Evolutionary conservation across 331 rosid species (phyloP).

Genomic region (Telfairia occidentalis): DNA sequence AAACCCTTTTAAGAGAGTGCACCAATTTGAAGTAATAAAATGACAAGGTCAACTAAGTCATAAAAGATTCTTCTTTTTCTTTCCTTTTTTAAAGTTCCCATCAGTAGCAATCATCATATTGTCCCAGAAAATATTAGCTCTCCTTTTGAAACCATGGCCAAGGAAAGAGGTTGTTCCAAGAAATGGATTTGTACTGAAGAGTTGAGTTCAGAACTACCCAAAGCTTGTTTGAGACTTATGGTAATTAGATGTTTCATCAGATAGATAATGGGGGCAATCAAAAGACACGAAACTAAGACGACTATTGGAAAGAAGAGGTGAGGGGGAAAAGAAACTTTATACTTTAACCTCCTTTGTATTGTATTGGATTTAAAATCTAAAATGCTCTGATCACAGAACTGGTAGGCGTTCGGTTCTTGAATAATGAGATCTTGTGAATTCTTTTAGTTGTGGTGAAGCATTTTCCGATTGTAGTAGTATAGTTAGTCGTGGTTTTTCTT

Average conservation of each 20-base stretch:
- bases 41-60: not conserved
- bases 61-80: conserved; percentile 7
- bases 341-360: not conserved
- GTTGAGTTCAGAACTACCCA: not conserved
- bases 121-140: not conserved
- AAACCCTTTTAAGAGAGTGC: not conserved
- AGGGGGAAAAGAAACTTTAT: not conserved
- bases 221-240: not conserved
- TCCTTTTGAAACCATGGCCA: not conserved
- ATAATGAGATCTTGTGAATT: not conserved
- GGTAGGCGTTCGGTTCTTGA: not conserved
- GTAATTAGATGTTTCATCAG: not conserved
- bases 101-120: conserved; percentile 3
- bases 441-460: not conserved
- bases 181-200: not conserved
- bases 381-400: not conserved
- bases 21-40: not conserved
- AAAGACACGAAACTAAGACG: not conserved
- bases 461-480: not conserved
- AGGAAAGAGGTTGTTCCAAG: not conserved
- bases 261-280: not conserved
- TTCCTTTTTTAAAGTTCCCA: conserved; percentile 4
- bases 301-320: not conserved
- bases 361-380: not conserved
- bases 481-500: not conserved